Percentiles rank a stretch among this genome's conserved stretches.
Conservation (phyloP, 2,329 filamentous ascomycete species). For the Diaporthe caulivora region DNA sequence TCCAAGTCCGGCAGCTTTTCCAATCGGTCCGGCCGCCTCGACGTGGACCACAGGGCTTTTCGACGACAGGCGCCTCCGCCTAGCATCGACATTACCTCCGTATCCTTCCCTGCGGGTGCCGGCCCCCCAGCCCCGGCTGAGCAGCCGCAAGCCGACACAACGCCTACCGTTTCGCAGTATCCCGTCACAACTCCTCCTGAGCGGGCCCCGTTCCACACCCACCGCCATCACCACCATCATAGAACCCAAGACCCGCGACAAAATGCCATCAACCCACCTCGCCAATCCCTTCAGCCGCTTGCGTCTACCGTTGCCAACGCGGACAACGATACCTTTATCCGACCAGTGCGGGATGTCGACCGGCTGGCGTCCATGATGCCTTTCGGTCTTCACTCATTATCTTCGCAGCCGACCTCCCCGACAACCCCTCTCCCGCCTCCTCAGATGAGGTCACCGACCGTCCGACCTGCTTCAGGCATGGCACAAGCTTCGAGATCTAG, state of each 20-base stretch:
- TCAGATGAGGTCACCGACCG: conserved; percentile 69
- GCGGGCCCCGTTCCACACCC: conserved; percentile 62
- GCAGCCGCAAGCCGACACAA: conserved; percentile 64
- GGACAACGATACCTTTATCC: conserved; percentile 78
- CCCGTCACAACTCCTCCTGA: conserved; percentile 79
- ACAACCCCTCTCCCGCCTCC: conserved; percentile 83
- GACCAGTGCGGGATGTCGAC: conserved; percentile 85
- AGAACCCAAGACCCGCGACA: conserved; percentile 64
- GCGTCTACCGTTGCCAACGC: conserved; percentile 78
- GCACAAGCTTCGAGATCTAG: conserved; percentile 68
- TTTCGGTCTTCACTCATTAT: conserved; percentile 74
- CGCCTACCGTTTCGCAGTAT: conserved; percentile 71
- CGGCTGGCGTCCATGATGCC: conserved; percentile 86
- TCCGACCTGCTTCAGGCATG: conserved; percentile 65
- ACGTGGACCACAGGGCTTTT: conserved; percentile 71
- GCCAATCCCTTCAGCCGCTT: conserved; percentile 73
- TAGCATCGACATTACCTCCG: conserved; percentile 80
- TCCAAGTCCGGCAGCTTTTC: conserved; percentile 66
- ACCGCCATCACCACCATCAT: conserved; percentile 61
- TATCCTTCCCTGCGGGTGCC: conserved; percentile 56
- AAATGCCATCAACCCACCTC: conserved; percentile 61
- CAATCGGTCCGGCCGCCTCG: conserved; percentile 64
- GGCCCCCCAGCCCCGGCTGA: conserved; percentile 57
- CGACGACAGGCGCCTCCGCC: conserved; percentile 87
- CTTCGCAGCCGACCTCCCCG: conserved; percentile 92